Evolutionary conservation across 2,329 filamentous ascomycete genomes (phyloP).

Genomic region (Sclerotinia glacialis): DNA sequence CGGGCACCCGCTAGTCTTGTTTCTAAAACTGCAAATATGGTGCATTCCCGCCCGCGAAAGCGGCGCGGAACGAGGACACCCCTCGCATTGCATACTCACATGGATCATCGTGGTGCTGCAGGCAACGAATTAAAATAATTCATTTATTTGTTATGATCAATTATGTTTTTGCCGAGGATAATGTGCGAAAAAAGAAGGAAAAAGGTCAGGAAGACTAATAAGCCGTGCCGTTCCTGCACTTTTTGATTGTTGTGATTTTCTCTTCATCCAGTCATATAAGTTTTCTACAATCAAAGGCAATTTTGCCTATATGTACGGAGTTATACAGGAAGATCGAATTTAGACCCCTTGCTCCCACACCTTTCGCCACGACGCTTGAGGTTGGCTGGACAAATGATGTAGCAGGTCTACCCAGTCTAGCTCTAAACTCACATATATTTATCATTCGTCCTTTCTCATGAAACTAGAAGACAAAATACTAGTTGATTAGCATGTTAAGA

Average conservation of each 20-base stretch:
- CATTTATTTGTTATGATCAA: background rate
- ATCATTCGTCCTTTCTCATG: background rate
- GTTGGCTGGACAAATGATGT: background rate
- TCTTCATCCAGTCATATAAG: background rate
- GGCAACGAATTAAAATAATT: background rate
- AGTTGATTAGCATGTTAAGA: background rate
- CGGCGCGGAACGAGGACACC: slow-evolving; percentile 33
- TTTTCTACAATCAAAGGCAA: background rate
- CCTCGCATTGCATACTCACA: slow-evolving; percentile 20
- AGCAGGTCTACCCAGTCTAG: background rate
- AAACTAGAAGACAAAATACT: background rate
- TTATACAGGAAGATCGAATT: background rate
- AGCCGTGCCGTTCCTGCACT: slow-evolving; percentile 6
- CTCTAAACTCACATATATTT: background rate
- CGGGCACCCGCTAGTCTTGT: slow-evolving; percentile 34
- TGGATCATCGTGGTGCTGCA: background rate
- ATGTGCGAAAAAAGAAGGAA: background rate
- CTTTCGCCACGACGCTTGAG: background rate
- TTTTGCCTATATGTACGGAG: background rate
- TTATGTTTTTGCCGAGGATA: background rate
- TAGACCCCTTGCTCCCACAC: background rate
- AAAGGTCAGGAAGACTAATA: background rate
- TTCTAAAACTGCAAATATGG: slow-evolving; percentile 25
- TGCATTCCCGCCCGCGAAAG: slow-evolving; percentile 35
- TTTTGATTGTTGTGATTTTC: background rate